Evolutionary conservation across 805 yeast genomes (phyloP), one percentile per base, ranked within the genome.

Genomic region (Saccharomycopsis fermentans): DNA sequence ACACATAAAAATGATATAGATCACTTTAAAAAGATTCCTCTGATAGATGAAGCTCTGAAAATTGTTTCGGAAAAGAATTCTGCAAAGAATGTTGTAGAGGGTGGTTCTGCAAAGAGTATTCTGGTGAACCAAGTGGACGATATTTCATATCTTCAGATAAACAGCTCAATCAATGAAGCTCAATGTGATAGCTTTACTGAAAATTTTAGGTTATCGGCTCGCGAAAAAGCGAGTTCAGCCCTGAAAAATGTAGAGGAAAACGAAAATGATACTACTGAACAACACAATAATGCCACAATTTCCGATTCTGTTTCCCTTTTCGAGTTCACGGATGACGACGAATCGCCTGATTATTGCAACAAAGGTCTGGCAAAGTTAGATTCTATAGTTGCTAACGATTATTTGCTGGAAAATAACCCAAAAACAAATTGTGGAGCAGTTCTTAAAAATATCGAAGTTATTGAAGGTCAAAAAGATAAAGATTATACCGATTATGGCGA

Each of bases 401-500:
- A n/a, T 35, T 56, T 52, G 21, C 51, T 32, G 26, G 57, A 27
- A 3, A 48, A 16, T 21, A 35, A 55, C 6, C 14, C 19, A 6
- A 9, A 4, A 1, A 19, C 9, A 2, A 54, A 29, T 40, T 26
- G 40, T n/a, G 32, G 19, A 16, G 14, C 47, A 47, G 19, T 29
- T 37, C 39, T 50, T 55, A 54, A 48, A 34, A 55, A 55, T 11
- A 51, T 55, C 27, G 61, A 58, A 29, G 58, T 39, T 14, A 56
- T 52, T 14, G 58, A 51, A 35, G 60, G 40, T 21, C 50, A 43
- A 24, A 39, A 39, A 34, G 61, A 59, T 12, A 39, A 77, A 54
- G 73, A 70, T 14, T 87, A 86, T 70, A 90, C 90, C 2, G 90
- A 83, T 61, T 85, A 81, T 65, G 80, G 68, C n/a, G 71, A 81